Percentiles rank a stretch among this genome's conserved stretches.
phyloP scores from a whole-genome alignment of 441 rosid species.

The Lepidium campestre region DNA sequence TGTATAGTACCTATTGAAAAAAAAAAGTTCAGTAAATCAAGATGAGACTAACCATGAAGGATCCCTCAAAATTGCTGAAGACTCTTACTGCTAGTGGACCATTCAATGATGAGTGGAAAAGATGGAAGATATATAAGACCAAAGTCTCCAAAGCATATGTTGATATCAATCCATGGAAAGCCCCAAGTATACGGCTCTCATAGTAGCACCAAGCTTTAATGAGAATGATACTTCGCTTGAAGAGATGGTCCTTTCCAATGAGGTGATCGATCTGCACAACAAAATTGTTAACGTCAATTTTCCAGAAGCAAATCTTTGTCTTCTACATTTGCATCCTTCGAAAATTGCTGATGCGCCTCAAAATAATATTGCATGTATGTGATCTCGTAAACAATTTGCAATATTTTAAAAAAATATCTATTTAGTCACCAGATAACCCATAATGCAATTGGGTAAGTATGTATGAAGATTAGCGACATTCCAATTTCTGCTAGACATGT shows the following conservation, averaged over 20 bases:
- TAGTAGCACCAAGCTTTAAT: conserved; percentile 95
- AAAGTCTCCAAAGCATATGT: conserved; percentile 92
- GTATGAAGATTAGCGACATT: neutral
- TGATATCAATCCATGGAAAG: conserved; percentile 86
- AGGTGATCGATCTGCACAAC: conserved; percentile 54
- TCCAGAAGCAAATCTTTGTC: conserved; percentile 7
- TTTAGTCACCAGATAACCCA: neutral
- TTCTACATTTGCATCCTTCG: neutral
- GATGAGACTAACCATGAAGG: neutral
- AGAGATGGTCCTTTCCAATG: conserved; percentile 78
- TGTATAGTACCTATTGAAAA: conserved; percentile 61
- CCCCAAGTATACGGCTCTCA: conserved; percentile 93
- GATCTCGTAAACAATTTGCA: neutral
- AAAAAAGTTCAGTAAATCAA: conserved; percentile 14
- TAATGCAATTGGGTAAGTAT: neutral
- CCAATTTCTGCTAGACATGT: neutral
- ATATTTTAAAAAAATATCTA: neutral
- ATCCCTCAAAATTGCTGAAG: conserved; percentile 8
- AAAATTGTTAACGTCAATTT: conserved; percentile 3
- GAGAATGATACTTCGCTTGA: conserved; percentile 81
- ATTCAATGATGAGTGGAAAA: conserved; percentile 63
- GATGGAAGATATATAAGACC: conserved; percentile 78
- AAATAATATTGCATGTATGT: neutral
- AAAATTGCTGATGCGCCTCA: neutral
- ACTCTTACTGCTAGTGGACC: conserved; percentile 82